phyloP scores from a whole-genome alignment of 805 yeast species.

The Ogataea saltuana region DNA sequence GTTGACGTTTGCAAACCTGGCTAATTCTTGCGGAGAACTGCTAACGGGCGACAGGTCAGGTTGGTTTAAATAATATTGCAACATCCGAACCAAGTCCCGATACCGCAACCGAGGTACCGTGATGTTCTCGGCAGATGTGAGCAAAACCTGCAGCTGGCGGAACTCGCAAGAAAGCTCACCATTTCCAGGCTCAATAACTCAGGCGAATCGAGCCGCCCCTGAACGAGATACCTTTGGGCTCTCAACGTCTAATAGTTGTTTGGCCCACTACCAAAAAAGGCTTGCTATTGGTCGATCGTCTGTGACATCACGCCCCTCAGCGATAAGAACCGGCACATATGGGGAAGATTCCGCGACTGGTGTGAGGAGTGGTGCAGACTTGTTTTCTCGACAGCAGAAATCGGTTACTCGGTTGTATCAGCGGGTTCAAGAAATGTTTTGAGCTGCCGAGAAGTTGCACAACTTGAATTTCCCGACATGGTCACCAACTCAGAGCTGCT shows the following conservation, averaged over 20 bases:
- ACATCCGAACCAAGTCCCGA: too few relatives aligned
- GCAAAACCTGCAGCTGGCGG: too few relatives aligned
- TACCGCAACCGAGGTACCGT: too few relatives aligned
- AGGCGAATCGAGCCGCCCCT: too few relatives aligned
- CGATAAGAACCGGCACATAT: background rate
- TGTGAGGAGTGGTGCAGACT: background rate
- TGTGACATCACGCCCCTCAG: background rate
- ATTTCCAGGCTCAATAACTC: too few relatives aligned
- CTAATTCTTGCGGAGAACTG: slow-evolving; percentile 6
- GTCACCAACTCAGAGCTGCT: too few relatives aligned
- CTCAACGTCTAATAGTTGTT: background rate
- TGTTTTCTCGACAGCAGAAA: background rate
- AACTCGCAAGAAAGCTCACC: too few relatives aligned
- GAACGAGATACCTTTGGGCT: too few relatives aligned
- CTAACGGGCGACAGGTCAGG: too few relatives aligned
- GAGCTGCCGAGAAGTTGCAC: background rate
- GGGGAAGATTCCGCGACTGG: background rate
- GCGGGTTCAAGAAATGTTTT: background rate
- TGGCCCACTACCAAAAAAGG: background rate
- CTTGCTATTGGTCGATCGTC: background rate
- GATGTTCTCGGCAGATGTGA: too few relatives aligned
- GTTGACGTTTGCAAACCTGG: slow-evolving; percentile 3
- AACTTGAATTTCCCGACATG: too few relatives aligned
- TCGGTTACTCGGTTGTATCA: background rate
- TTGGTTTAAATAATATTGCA: background rate